Evolutionary conservation across 2,329 filamentous ascomycete genomes (phyloP), one percentile per base, ranked within the genome.

Genomic region (Botrytis hyacinthi): DNA sequence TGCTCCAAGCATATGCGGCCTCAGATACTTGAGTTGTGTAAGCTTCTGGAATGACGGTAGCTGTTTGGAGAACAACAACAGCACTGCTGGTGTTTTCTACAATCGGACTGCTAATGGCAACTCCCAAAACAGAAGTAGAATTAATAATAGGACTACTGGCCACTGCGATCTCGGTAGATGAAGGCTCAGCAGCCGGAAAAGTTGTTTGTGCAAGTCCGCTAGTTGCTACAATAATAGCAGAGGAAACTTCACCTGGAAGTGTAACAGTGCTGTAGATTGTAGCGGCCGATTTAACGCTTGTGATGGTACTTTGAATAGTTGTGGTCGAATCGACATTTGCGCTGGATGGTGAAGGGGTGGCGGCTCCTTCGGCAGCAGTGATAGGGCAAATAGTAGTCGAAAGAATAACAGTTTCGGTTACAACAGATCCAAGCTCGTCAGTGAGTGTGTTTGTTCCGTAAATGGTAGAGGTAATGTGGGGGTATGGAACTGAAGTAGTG

Each of bases 391-490:
- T 65, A 26, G 59, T 71, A 12, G 69, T 71, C 26, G 69, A 71
- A 46, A 71, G 59, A 65, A 71, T 71, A 44, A 65, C 20, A n/a
- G 69, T 71, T 29, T 71, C 69, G 22, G 69, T 71, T 14, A 71
- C 69, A 37, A 71, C 57, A 54, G 59, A 71, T 51, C 69, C 69
- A 46, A 71, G 32, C 20, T 71, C 69, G 46, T 65, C 69, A 26
- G 60, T 71, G 35, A 59, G 70, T 20, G 60, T 72, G 22, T 57
- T 72, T 32, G 18, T 66, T 42, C 59, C 70, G n/a, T 66, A 72
- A 22, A 60, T 61, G 32, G 62, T 72, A 37, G 51, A 60, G 26
- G 48, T 69, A 14, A 42, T 69, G 9, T 57, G 51, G 20, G 71
- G 32, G n/a, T 46, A 22, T 60, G 40, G 40, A n/a, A 59, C 22